phyloP scores from a whole-genome alignment of 192 early-diverging fungal genomes.

The Chytriomyces confervae region DNA sequence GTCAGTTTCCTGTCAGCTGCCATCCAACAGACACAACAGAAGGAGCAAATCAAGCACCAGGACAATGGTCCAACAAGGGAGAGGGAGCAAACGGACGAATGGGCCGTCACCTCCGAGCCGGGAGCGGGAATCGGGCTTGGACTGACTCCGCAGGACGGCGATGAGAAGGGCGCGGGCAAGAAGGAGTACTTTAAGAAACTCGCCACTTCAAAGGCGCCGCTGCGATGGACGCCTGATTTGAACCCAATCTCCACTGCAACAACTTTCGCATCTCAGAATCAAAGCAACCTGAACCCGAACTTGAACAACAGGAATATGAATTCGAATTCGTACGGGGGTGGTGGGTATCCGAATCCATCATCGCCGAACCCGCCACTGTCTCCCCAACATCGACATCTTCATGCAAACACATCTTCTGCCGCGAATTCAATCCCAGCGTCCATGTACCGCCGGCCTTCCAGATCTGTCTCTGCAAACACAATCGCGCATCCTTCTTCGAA shows the following conservation, averaged over 20 bases:
- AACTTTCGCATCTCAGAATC: background rate
- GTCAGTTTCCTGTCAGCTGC: conserved; percentile 9
- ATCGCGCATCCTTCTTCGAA: background rate
- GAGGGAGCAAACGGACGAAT: background rate
- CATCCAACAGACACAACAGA: background rate
- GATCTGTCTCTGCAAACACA: background rate
- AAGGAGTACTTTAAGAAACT: background rate
- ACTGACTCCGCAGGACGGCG: background rate
- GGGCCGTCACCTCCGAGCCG: background rate
- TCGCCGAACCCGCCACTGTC: background rate
- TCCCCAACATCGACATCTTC: conserved; percentile 6
- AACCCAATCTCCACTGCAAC: background rate
- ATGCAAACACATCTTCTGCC: background rate
- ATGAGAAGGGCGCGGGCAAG: too few species aligned
- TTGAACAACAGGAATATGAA: background rate
- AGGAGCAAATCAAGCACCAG: background rate
- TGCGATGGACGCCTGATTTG: conserved; percentile 15
- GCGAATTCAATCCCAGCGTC: background rate
- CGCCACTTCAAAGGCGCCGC: conserved; percentile 5
- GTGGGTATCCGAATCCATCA: background rate
- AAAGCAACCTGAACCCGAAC: background rate
- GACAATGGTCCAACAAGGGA: background rate
- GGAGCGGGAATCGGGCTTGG: background rate
- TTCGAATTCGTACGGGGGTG: background rate
- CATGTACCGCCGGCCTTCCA: background rate